A percentile compares a stretch with the other conserved stretches of the same genome.
These are phyloP conservation scores for Coemansia sp. DNA, from an alignment of 192 early-diverging fungal species.

Conservation along the genomic window DNA sequence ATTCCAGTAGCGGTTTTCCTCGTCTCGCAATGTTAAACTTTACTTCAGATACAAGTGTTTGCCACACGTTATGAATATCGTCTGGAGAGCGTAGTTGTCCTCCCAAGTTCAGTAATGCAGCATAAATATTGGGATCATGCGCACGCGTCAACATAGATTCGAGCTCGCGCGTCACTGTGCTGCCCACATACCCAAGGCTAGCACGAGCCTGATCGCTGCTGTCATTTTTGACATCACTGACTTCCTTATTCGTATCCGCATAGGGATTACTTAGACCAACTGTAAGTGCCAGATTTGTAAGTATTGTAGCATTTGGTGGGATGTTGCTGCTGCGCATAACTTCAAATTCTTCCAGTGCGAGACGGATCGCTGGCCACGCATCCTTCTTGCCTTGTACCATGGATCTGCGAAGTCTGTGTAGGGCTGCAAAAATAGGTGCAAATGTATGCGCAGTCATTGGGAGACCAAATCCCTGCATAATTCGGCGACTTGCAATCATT, in stretches of 20 bases:
- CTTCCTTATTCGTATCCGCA: not conserved
- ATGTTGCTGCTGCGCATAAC: constrained; percentile 23
- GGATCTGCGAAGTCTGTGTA: constrained; percentile 27
- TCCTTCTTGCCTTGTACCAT: constrained; percentile 14
- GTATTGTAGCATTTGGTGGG: constrained; percentile 24
- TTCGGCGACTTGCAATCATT: constrained; percentile 26
- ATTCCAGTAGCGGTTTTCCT: constrained; percentile 15
- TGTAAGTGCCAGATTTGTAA: constrained; percentile 42
- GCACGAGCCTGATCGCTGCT: not conserved
- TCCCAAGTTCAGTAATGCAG: constrained; percentile 27
- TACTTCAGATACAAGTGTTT: constrained; percentile 22
- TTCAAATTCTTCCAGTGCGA: constrained; percentile 35
- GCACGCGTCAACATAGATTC: constrained; percentile 24
- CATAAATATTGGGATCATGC: constrained; percentile 35
- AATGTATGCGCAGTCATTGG: constrained; percentile 19
- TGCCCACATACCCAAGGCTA: not conserved
- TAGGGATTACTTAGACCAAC: constrained; percentile 27
- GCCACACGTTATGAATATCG: constrained; percentile 32
- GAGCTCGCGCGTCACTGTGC: constrained; percentile 19
- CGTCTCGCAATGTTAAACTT: constrained; percentile 1
- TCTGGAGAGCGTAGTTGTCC: constrained; percentile 9
- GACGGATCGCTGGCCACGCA: constrained; percentile 14
- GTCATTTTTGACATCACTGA: not conserved
- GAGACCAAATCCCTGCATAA: constrained; percentile 30
- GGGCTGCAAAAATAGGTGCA: constrained; percentile 40